A percentile compares a stretch with the other conserved stretches of the same genome.
phyloP scores from a whole-genome alignment of 2,329 filamentous ascomycete genomes.

The Gnomoniopsis sp. region DNA sequence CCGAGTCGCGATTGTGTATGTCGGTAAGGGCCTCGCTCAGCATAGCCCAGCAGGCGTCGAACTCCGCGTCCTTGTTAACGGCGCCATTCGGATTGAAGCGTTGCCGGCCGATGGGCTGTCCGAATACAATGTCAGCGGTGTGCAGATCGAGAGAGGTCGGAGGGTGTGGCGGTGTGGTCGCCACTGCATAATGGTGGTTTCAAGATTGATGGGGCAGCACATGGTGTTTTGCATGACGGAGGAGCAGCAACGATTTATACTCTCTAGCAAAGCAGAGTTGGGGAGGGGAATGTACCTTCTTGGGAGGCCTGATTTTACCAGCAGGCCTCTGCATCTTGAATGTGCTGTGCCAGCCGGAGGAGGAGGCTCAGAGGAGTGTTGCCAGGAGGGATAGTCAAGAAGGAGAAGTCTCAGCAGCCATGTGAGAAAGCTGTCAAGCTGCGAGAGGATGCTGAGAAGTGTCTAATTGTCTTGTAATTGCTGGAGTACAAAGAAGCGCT shows the following conservation, averaged over 20 bases:
- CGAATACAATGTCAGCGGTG: constrained; percentile 13
- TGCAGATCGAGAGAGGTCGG: neutral
- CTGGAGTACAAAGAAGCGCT: neutral
- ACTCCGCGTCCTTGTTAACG: constrained; percentile 62
- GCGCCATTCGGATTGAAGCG: neutral
- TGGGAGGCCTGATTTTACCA: constrained; percentile 15
- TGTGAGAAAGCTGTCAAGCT: neutral
- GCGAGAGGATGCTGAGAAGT: neutral
- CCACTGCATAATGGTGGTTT: neutral
- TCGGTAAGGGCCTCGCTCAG: constrained; percentile 75
- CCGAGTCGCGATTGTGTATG: constrained; percentile 91
- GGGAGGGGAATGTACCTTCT: constrained; percentile 13
- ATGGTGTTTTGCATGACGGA: neutral
- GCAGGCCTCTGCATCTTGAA: constrained; percentile 14
- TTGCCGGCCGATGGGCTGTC: constrained; percentile 24
- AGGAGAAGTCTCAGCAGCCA: neutral
- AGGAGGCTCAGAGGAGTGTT: neutral
- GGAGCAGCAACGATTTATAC: too few species aligned
- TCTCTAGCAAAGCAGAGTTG: neutral
- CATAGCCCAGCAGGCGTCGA: constrained; percentile 79
- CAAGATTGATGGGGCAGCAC: neutral
- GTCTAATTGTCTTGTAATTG: neutral
- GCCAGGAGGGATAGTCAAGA: neutral
- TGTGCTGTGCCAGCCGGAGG: too few species aligned
- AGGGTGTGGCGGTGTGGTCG: neutral